Conservation (phyloP, 2,329 filamentous ascomycete species). For the Pestalotiopsis sp. region DNA sequence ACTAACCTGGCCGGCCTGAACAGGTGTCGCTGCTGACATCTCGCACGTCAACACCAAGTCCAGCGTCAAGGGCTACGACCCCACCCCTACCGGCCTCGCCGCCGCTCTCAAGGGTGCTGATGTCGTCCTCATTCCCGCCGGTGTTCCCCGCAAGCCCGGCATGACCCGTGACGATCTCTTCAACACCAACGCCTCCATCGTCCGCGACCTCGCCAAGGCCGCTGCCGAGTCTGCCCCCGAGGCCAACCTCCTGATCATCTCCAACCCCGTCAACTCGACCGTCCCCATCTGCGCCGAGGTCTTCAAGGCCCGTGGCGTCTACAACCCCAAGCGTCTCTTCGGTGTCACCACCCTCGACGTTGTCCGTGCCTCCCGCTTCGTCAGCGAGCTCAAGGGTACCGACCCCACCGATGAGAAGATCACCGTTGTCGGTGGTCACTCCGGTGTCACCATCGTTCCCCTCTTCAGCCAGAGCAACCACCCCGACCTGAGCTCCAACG, state of each 20-base stretch:
- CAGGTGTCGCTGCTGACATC: slow-evolving; percentile 97
- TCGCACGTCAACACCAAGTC: slow-evolving; percentile 99
- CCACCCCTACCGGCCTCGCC: slow-evolving; percentile 74
- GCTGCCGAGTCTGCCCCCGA: slow-evolving; percentile 85
- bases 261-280: slow-evolving; percentile 99
- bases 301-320: slow-evolving; percentile 93
- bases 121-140: slow-evolving; percentile 95
- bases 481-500: slow-evolving; percentile 78
- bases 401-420: slow-evolving; percentile 94
- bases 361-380: slow-evolving; percentile 96
- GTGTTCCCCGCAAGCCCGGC: slow-evolving; percentile 98
- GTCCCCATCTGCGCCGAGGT: slow-evolving; percentile 97
- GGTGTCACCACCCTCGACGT: slow-evolving; percentile 99
- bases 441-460: slow-evolving; percentile 96
- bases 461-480: slow-evolving; percentile 94
- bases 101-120: slow-evolving; percentile 84
- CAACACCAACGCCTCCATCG: slow-evolving; percentile 99
- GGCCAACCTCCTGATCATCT: slow-evolving; percentile 95
- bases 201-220: slow-evolving; percentile 96
- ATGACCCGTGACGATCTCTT: slow-evolving; percentile 99
- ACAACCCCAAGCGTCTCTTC: slow-evolving; percentile 99
- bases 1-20: neutral
- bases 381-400: slow-evolving; percentile 88
- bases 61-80: slow-evolving; percentile 86
- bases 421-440: slow-evolving; percentile 96